phyloP scores from a whole-genome alignment of 306 rosid genomes.

The Betula pendula region DNA sequence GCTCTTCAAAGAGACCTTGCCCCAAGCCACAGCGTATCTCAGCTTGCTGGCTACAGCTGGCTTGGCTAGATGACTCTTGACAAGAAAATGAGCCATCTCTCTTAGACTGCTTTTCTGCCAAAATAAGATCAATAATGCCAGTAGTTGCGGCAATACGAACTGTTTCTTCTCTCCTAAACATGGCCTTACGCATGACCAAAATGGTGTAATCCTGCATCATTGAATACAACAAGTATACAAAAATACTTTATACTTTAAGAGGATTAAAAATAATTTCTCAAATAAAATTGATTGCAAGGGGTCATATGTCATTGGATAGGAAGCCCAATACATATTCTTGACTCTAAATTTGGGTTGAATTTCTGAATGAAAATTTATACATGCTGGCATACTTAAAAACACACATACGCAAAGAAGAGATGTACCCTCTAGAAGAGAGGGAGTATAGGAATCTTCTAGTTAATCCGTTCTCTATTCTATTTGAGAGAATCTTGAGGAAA shows the following conservation, averaged over 20 bases:
- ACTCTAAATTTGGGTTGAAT: neutral
- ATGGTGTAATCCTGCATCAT: slow-evolving; percentile 40
- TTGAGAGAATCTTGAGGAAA: neutral
- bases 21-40: slow-evolving; percentile 15
- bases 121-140: slow-evolving; percentile 40
- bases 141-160: slow-evolving; percentile 41
- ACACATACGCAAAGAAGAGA: neutral
- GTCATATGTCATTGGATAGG: neutral
- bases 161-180: slow-evolving; percentile 42
- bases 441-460: neutral
- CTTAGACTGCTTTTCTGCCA: slow-evolving; percentile 41
- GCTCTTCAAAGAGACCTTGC: slow-evolving; percentile 42
- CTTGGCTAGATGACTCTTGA: slow-evolving; percentile 51
- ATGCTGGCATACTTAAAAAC: neutral
- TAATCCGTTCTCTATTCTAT: neutral
- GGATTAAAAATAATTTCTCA: neutral
- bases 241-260: neutral
- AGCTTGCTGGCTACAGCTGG: slow-evolving; percentile 46
- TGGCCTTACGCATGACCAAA: slow-evolving; percentile 47
- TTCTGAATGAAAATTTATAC: neutral
- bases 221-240: neutral
- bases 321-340: neutral
- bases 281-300: neutral
- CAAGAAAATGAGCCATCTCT: slow-evolving; percentile 28
- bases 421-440: neutral